Evolutionary conservation across 2,329 filamentous ascomycete species (phyloP).

Genomic region (Proliferodiscus dingleyae): DNA sequence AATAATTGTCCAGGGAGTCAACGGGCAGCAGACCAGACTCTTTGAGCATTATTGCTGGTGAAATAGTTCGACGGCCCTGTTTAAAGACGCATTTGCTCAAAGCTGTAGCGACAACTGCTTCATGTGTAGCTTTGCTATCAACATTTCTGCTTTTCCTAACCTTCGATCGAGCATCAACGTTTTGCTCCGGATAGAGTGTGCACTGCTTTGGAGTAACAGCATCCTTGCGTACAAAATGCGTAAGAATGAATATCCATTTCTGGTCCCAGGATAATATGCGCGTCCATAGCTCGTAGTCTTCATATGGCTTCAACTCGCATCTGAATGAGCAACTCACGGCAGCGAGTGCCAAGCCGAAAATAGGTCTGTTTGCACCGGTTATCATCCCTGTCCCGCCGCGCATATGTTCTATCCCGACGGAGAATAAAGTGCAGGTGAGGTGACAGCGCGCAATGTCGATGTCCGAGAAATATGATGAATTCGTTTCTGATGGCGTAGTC

Average conservation of each 20-base stretch:
- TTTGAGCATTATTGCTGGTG: slow-evolving; percentile 57
- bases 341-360: slow-evolving; percentile 40
- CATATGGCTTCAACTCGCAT: slow-evolving; percentile 63
- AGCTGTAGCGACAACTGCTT: slow-evolving; percentile 39
- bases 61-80: slow-evolving; percentile 58
- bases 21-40: slow-evolving; percentile 56
- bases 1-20: slow-evolving; percentile 7
- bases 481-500: slow-evolving; percentile 42
- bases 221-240: slow-evolving; percentile 43
- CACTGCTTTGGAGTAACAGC: slow-evolving; percentile 33
- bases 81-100: slow-evolving; percentile 58
- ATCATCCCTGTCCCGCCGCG: slow-evolving; percentile 31
- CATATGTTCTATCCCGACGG: slow-evolving; percentile 31
- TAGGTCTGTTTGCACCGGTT: slow-evolving; percentile 27
- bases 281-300: slow-evolving; percentile 69
- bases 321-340: slow-evolving; percentile 59
- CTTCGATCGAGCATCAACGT: slow-evolving; percentile 1
- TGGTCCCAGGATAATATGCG: slow-evolving; percentile 70
- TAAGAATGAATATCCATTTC: slow-evolving; percentile 69
- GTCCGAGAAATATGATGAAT: slow-evolving; percentile 66
- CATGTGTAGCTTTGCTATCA: slow-evolving; percentile 7
- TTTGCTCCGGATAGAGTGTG: slow-evolving; percentile 32
- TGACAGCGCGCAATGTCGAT: slow-evolving; percentile 64
- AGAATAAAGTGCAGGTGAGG: slow-evolving; percentile 49
- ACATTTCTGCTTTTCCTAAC: not conserved